These are phyloP conservation scores for Globisporangium camurandrum DNA, from an alignment of 352 stramenopile genomes.

Conservation along the genomic window DNA sequence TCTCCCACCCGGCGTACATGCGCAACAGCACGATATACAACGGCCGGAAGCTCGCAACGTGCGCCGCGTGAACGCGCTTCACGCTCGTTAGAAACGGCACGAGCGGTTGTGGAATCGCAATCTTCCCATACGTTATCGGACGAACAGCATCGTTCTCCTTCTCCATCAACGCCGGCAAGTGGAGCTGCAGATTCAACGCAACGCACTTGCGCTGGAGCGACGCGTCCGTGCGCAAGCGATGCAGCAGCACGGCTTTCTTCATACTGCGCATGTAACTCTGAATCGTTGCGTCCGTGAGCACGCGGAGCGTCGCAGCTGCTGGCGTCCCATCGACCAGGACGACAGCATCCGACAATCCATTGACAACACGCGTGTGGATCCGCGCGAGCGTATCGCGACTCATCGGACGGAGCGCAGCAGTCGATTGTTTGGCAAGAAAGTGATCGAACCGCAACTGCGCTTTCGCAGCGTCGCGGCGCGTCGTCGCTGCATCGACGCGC, in stretches of 20 bases:
- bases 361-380: constrained; percentile 80
- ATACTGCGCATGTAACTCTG: constrained; percentile 88
- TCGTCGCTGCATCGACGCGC: constrained; percentile 58
- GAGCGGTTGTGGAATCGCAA: constrained; percentile 60
- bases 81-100: constrained; percentile 57
- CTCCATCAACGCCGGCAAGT: constrained; percentile 28
- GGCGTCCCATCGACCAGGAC: constrained; percentile 56
- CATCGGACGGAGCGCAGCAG: constrained; percentile 68
- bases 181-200: constrained; percentile 52
- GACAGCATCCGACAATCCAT: constrained; percentile 61
- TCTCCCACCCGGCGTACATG: constrained; percentile 89
- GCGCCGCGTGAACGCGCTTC: constrained; percentile 29
- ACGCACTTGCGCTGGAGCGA: constrained; percentile 64
- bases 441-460: constrained; percentile 87
- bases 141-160: too few species aligned
- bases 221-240: constrained; percentile 41
- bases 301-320: constrained; percentile 49
- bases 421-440: constrained; percentile 80
- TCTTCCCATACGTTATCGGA: too few species aligned
- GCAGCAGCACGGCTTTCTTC: constrained; percentile 86
- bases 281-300: constrained; percentile 85
- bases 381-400: constrained; percentile 63
- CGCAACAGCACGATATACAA: constrained; percentile 78
- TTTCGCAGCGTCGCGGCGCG: constrained; percentile 70
- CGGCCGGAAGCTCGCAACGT: constrained; percentile 52